A percentile compares a stretch with the other conserved stretches of the same genome.
Evolutionary conservation across 257 asterid species (phyloP).

Genomic region (Phtheirospermum japonicum): DNA sequence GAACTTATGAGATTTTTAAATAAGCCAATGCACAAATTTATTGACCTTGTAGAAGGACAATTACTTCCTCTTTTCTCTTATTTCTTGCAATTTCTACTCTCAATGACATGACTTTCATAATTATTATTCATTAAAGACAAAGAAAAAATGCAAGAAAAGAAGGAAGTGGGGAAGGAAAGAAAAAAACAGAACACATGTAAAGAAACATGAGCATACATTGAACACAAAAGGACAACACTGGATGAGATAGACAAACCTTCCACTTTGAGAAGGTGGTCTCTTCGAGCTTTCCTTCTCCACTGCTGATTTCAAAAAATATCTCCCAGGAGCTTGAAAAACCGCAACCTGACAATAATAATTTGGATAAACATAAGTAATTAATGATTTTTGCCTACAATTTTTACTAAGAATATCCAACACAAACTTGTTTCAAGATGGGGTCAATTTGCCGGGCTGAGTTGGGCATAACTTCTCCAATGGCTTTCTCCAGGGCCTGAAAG

Average conservation of each 20-base stretch:
- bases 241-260: slow-evolving; percentile 53
- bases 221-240: slow-evolving; percentile 13
- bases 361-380: slow-evolving; percentile 26
- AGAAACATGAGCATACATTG: slow-evolving; percentile 18
- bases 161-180: neutral
- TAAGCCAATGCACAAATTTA: neutral
- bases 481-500: slow-evolving; percentile 81
- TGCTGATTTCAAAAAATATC: slow-evolving; percentile 74
- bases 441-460: slow-evolving; percentile 65
- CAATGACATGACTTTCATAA: neutral
- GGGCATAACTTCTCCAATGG: slow-evolving; percentile 76
- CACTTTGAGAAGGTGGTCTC: slow-evolving; percentile 58
- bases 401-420: slow-evolving; percentile 30
- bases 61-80: neutral
- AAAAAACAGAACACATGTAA: neutral
- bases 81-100: neutral
- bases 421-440: slow-evolving; percentile 80
- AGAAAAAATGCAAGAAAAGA: neutral
- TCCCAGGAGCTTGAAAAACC: slow-evolving; percentile 72
- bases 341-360: slow-evolving; percentile 58
- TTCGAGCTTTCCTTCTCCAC: slow-evolving; percentile 53
- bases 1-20: neutral
- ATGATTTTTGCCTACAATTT: slow-evolving; percentile 11
- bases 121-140: neutral
- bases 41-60: neutral